These are phyloP conservation scores for Cryphonectria japonica DNA, from an alignment of 2,329 filamentous ascomycete genomes.

Conservation along the genomic window DNA sequence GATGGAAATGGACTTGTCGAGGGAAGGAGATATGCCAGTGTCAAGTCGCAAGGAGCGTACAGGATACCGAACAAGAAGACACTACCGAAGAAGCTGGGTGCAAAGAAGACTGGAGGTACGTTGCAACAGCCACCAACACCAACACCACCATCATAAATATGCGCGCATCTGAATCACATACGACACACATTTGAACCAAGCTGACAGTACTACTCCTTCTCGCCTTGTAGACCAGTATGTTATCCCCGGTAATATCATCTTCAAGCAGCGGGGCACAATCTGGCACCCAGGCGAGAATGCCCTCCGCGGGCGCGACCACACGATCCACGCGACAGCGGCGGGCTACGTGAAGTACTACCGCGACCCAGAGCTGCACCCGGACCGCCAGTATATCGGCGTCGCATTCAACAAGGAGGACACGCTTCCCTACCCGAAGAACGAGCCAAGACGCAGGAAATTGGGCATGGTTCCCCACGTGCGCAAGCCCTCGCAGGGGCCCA, in stretches of 20 bases:
- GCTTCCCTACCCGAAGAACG: slow-evolving; percentile 76
- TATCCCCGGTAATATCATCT: slow-evolving; percentile 95
- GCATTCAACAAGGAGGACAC: slow-evolving; percentile 81
- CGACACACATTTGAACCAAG: not conserved
- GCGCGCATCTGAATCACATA: not conserved
- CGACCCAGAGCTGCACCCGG: slow-evolving; percentile 80
- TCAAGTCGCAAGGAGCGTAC: slow-evolving; percentile 69
- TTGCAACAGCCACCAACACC: slow-evolving; percentile 28
- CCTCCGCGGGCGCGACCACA: slow-evolving; percentile 94
- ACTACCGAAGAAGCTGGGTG: slow-evolving; percentile 82
- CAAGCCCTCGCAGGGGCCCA: slow-evolving; percentile 35
- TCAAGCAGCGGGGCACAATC: slow-evolving; percentile 90
- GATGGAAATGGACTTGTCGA: slow-evolving; percentile 48
- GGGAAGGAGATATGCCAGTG: slow-evolving; percentile 59
- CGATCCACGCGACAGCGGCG: slow-evolving; percentile 81
- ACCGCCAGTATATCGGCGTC: slow-evolving; percentile 92
- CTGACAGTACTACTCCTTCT: slow-evolving; percentile 10
- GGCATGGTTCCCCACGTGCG: slow-evolving; percentile 66
- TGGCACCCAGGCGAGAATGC: slow-evolving; percentile 97
- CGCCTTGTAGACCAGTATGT: slow-evolving; percentile 77
- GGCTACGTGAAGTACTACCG: slow-evolving; percentile 98
- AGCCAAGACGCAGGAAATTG: slow-evolving; percentile 73
- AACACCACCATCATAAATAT: not conserved
- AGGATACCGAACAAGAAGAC: slow-evolving; percentile 66
- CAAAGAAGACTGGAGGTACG: slow-evolving; percentile 87